Percentiles rank a stretch among this genome's conserved stretches.
These are phyloP conservation scores for Excoecaria cochinchinensis DNA, from an alignment of 345 rosid species.

Conservation along the genomic window DNA sequence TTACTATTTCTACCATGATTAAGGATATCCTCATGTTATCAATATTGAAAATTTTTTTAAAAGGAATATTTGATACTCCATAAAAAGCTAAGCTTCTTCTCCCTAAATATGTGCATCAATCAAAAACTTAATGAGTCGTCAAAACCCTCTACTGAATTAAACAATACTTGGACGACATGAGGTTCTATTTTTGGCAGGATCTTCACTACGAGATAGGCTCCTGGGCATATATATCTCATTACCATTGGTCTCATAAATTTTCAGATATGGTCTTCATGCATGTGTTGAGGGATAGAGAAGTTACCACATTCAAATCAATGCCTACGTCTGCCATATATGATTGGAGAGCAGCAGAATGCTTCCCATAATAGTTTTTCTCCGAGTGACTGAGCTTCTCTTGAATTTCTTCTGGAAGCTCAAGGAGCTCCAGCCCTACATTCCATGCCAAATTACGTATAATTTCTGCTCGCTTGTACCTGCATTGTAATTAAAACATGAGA, in stretches of 20 bases:
- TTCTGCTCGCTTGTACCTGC: constrained; percentile 82
- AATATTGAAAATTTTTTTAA: too few relatives aligned
- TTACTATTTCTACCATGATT: not conserved
- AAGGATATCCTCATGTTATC: not conserved
- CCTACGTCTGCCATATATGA: constrained; percentile 68
- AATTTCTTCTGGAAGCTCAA: constrained; percentile 71
- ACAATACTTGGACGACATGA: not conserved
- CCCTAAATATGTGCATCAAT: too few relatives aligned
- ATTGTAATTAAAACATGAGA: constrained; percentile 12
- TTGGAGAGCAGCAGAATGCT: constrained; percentile 62
- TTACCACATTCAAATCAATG: constrained; percentile 82
- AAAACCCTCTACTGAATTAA: not conserved
- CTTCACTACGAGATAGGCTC: too few relatives aligned
- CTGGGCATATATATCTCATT: too few relatives aligned
- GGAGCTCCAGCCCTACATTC: constrained; percentile 69
- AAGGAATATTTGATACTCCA: too few relatives aligned
- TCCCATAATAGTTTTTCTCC: constrained; percentile 69
- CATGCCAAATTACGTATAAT: constrained; percentile 66
- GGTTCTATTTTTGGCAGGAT: too few relatives aligned
- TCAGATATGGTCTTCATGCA: not conserved
- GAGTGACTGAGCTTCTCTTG: constrained; percentile 60
- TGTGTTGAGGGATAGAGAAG: constrained; percentile 3
- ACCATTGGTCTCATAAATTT: not conserved
- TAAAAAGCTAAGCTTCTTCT: not conserved
- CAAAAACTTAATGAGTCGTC: too few relatives aligned